Base-by-base conservation (phyloP, 768 basidiomycete genomes). In the Phanerochaete sordida region DNA sequence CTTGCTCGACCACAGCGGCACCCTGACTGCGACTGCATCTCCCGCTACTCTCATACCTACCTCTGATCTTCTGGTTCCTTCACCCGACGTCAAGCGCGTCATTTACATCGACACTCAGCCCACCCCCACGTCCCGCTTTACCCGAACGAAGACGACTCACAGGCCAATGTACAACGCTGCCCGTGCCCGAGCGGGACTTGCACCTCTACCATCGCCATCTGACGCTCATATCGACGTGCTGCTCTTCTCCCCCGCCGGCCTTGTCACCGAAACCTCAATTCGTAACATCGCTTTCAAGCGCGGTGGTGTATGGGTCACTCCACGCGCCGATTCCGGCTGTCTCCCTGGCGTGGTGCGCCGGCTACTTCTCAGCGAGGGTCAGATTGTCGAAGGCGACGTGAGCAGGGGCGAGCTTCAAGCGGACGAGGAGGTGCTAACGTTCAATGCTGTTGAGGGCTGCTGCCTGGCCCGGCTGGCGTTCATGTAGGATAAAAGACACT, bases 381-480 rank as follows among this genome's bases (percentile, higher is more conserved):
- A 77, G 5, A 78, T 91, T 37, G 66, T 72, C 8, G 87, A 88
- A 12, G 72, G 74, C 21, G 68, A 73, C 21, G 62, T 90, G 56
- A 78, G 69, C 13, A 76, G 72, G 61, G 73, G 76, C 24, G 71
- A 67, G 48, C 70, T 90, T 26, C 63, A 70, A 48, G 68, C 77
- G 15, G 83, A 84, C n/a, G 88, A 91, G 63, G 81, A 75, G 75
- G 82, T 89, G 1, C 76, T 93, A 37, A 72, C 90, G 35, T 88
- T 85, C 68, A 93, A 93, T 66, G 86, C 84, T 8, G 84, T 90
- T 4, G 79, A 79, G 63, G 90, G 90, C 28, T 90, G 88, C 71
- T 78, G 80, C 33, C 65, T 90, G 30, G 90, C 85, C 12, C 56
- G 60, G 26, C 47, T 69, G 1, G 46, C 56, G 26, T 57, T 23